Percentiles rank a stretch among this genome's conserved stretches.
Evolutionary conservation across 331 rosid genomes (phyloP).

Genomic region (Rhamnella rubrinervis): DNA sequence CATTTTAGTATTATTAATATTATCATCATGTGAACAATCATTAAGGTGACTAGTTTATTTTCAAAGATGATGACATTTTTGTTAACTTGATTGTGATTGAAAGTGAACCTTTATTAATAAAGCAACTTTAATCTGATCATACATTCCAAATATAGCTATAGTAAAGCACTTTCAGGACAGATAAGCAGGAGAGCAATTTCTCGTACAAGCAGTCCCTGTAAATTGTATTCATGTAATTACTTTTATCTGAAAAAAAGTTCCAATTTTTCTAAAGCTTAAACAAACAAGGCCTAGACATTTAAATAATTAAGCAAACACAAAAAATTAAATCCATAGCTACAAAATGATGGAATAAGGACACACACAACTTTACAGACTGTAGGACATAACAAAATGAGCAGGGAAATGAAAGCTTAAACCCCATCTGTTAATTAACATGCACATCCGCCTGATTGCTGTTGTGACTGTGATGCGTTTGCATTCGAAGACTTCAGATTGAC

Average conservation of each 20-base stretch:
- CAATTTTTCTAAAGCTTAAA: neutral
- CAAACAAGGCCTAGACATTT: constrained; percentile 3
- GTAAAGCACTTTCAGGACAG: too few species aligned
- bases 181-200: too few species aligned
- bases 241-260: neutral
- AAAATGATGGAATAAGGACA: neutral
- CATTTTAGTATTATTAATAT: too few species aligned
- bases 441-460: constrained; percentile 71
- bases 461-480: constrained; percentile 51
- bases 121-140: too few species aligned
- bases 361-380: constrained; percentile 7
- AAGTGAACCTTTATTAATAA: too few species aligned
- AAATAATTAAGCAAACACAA: neutral
- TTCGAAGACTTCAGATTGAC: constrained; percentile 77
- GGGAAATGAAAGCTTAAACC: neutral
- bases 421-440: constrained; percentile 40
- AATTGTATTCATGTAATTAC: neutral
- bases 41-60: too few species aligned
- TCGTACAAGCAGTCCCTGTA: neutral
- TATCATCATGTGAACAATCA: too few species aligned
- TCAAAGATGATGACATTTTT: too few species aligned
- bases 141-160: too few species aligned
- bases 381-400: neutral
- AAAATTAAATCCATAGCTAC: neutral
- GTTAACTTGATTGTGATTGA: too few species aligned